These are phyloP conservation scores for Leccinum huronense DNA, from an alignment of 1,284 basidiomycete genomes.

Conservation along the genomic window DNA sequence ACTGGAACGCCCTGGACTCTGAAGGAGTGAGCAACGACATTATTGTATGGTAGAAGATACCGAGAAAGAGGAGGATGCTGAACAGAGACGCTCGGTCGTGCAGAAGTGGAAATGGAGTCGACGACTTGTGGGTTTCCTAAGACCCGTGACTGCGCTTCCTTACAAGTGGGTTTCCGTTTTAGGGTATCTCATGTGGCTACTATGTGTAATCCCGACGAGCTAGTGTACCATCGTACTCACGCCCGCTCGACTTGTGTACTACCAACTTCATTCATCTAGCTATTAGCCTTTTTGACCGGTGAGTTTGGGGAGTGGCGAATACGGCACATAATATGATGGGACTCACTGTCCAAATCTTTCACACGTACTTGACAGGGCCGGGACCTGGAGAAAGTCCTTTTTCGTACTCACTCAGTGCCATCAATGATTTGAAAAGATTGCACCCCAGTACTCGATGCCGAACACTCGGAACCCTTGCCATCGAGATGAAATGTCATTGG, in stretches of 20 bases:
- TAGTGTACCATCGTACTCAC: background rate
- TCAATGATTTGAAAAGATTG: constrained; percentile 1
- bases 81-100: constrained; percentile 1
- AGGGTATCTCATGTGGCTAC: constrained; percentile 16
- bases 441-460: constrained; percentile 4
- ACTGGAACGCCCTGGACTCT: constrained; percentile 50
- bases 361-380: background rate
- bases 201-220: constrained; percentile 1
- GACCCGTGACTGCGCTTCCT: constrained; percentile 34
- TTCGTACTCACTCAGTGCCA: background rate
- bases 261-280: background rate
- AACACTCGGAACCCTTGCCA: background rate
- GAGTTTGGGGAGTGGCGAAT: background rate
- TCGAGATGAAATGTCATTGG: constrained; percentile 20
- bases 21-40: constrained; percentile 50
- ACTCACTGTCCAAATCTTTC: background rate
- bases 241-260: background rate
- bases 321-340: background rate
- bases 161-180: constrained; percentile 28
- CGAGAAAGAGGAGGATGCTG: background rate
- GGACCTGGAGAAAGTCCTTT: background rate
- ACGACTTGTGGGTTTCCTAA: constrained; percentile 24
- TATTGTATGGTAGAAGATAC: background rate
- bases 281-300: background rate
- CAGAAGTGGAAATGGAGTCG: constrained; percentile 3